A percentile compares a stretch with the other conserved stretches of the same genome.
phyloP scores from a whole-genome alignment of 345 rosid genomes.

The Camelina hispida region DNA sequence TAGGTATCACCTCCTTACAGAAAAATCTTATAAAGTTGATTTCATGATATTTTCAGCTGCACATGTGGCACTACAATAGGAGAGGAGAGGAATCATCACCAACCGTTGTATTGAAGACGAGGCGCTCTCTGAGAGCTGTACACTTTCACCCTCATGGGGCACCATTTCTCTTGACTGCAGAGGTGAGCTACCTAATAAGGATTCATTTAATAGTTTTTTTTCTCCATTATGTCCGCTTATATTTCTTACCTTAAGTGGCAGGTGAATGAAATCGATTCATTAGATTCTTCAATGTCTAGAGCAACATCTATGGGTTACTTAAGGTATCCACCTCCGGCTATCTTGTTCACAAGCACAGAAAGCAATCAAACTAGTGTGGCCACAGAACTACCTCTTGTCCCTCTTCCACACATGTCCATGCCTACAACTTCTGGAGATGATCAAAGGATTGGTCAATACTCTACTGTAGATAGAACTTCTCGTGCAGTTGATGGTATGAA shows the following conservation, averaged over 20 bases:
- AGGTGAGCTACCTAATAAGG: slow-evolving; percentile 55
- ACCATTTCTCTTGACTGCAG: slow-evolving; percentile 81
- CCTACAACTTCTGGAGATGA: slow-evolving; percentile 57
- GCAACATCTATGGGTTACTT: slow-evolving; percentile 72
- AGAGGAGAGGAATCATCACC: slow-evolving; percentile 66
- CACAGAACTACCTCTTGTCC: slow-evolving; percentile 58
- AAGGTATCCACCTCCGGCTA: slow-evolving; percentile 72
- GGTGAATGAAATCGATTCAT: slow-evolving; percentile 85
- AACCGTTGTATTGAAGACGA: slow-evolving; percentile 62
- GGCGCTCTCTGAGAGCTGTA: slow-evolving; percentile 81
- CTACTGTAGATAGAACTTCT: slow-evolving; percentile 46
- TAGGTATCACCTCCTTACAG: slow-evolving; percentile 14
- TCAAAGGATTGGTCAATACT: slow-evolving; percentile 47
- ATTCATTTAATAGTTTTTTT: slow-evolving; percentile 28
- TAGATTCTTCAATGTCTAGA: slow-evolving; percentile 70
- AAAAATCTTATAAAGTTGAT: slow-evolving; percentile 22
- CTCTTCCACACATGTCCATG: slow-evolving; percentile 53
- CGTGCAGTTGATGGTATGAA: slow-evolving; percentile 55
- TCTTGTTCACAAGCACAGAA: slow-evolving; percentile 58
- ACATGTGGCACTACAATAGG: slow-evolving; percentile 71
- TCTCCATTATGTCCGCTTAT: slow-evolving; percentile 44
- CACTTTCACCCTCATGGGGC: slow-evolving; percentile 79
- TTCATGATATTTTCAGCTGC: slow-evolving; percentile 51
- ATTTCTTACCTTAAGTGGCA: slow-evolving; percentile 60
- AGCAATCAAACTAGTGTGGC: slow-evolving; percentile 51